Conservation (phyloP, 208 protist genomes). For the Wallacemonas rigidus region DNA sequence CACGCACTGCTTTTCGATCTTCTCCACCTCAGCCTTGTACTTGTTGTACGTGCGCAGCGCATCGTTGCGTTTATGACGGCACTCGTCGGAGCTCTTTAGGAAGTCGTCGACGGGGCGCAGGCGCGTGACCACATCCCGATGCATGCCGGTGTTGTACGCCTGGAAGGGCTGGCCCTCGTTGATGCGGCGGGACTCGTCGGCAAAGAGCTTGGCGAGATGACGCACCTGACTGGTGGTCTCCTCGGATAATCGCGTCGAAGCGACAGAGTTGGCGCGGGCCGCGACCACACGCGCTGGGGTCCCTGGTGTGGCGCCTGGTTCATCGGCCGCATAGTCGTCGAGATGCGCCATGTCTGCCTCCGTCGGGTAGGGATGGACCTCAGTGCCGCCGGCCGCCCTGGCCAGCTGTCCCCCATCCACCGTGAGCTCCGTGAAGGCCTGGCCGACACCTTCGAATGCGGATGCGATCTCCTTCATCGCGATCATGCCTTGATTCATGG, state of each 20-base stretch:
- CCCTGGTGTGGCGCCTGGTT: not conserved
- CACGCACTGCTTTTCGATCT: conserved; percentile 58
- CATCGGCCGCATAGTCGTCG: conserved; percentile 15
- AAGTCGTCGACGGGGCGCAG: conserved; percentile 58
- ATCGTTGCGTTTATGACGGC: conserved; percentile 34
- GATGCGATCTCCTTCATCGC: conserved; percentile 72
- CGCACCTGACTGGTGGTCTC: conserved; percentile 51
- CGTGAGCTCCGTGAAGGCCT: conserved; percentile 61
- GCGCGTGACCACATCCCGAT: conserved; percentile 60
- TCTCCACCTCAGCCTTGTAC: conserved; percentile 61
- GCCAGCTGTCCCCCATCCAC: conserved; percentile 18
- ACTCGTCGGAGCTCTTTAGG: conserved; percentile 34
- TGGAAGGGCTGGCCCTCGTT: conserved; percentile 63
- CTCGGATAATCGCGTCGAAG: conserved; percentile 41
- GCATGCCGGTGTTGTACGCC: conserved; percentile 61
- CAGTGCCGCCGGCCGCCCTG: conserved; percentile 7
- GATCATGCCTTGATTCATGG: conserved; percentile 54
- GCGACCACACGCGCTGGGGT: not conserved
- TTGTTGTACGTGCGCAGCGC: conserved; percentile 46
- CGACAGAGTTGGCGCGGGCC: conserved; percentile 23
- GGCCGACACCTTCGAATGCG: conserved; percentile 59
- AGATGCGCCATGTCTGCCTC: conserved; percentile 30
- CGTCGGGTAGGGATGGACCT: conserved; percentile 34
- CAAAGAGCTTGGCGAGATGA: conserved; percentile 49
- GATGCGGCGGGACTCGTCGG: conserved; percentile 48